Evolutionary conservation across 2,329 filamentous ascomycete species (phyloP).

Genomic region (Lecanicillium sp.): DNA sequence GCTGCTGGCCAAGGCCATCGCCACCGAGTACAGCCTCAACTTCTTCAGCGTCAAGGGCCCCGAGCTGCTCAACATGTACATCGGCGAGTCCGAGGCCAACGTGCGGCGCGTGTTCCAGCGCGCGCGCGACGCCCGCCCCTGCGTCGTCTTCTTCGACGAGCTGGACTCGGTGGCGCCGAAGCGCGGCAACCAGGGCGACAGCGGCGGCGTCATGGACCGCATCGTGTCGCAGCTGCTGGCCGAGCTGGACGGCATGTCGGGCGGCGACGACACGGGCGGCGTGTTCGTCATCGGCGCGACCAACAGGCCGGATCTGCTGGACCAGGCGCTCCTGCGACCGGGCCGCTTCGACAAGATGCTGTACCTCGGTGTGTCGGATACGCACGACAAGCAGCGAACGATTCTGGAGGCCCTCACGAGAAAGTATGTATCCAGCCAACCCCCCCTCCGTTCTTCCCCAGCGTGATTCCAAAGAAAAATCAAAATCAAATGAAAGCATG

Average conservation of each 20-base stretch:
- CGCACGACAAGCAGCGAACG: conserved; percentile 90
- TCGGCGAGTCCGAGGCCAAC: conserved; percentile 89
- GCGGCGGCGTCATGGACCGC: conserved; percentile 95
- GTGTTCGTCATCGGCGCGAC: conserved; percentile 97
- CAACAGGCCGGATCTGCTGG: conserved; percentile 87
- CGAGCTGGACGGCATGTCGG: conserved; percentile 95
- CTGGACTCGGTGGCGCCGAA: conserved; percentile 92
- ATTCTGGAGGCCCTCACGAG: conserved; percentile 91
- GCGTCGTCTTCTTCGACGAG: conserved; percentile 91
- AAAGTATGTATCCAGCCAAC: conserved; percentile 70
- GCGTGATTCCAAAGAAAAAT: neutral
- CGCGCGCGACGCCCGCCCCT: conserved; percentile 77
- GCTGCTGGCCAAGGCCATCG: conserved; percentile 85
- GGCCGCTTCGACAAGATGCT: conserved; percentile 98
- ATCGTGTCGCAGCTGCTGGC: conserved; percentile 93
- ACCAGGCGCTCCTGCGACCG: conserved; percentile 81
- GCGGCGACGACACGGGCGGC: conserved; percentile 76
- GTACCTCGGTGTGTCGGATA: conserved; percentile 92
- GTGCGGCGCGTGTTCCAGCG: conserved; percentile 84
- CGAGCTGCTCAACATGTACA: conserved; percentile 92
- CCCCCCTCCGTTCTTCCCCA: conserved; percentile 8
- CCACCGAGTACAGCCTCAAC: conserved; percentile 88
- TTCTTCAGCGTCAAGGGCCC: conserved; percentile 94
- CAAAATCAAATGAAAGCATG: too few relatives aligned
- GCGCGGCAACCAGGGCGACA: conserved; percentile 93